These are phyloP conservation scores for Zasmidium angulare DNA, from an alignment of 2,329 filamentous ascomycete species.

Conservation along the genomic window DNA sequence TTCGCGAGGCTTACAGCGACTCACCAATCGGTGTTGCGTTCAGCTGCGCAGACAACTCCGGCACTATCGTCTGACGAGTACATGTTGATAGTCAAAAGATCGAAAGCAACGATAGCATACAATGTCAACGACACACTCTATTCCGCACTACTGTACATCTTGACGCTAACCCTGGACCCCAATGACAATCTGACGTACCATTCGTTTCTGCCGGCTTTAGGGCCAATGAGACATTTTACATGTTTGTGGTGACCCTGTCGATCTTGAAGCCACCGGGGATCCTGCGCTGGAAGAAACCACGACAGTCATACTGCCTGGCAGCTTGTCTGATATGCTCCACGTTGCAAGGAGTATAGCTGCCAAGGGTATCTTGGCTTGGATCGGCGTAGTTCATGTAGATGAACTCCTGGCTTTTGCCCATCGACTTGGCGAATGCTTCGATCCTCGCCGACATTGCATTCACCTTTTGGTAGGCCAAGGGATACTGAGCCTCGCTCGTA, in stretches of 20 bases:
- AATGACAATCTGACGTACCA: too few species aligned
- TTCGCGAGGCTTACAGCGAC: not conserved
- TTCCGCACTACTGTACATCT: too few species aligned
- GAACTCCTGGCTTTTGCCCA: too few species aligned
- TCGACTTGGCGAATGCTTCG: not conserved
- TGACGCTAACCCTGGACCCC: too few species aligned
- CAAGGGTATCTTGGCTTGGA: conserved; percentile 8
- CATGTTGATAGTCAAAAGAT: too few species aligned
- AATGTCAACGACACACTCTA: too few species aligned
- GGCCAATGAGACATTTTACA: too few species aligned
- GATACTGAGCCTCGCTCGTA: not conserved
- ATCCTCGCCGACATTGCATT: not conserved
- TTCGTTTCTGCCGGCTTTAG: too few species aligned
- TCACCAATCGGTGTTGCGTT: not conserved
- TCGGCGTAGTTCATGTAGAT: not conserved
- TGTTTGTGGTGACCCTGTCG: too few species aligned
- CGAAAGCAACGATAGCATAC: too few species aligned
- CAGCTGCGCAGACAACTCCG: not conserved
- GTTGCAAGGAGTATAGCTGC: conserved; percentile 9
- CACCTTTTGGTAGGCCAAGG: not conserved
- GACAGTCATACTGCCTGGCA: conserved; percentile 12
- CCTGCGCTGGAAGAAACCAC: too few species aligned
- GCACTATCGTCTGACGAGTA: not conserved
- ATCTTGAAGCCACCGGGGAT: too few species aligned
- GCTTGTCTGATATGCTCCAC: conserved; percentile 4